Conservation (phyloP, 257 asterid species). For the Salvia hispanica region DNA sequence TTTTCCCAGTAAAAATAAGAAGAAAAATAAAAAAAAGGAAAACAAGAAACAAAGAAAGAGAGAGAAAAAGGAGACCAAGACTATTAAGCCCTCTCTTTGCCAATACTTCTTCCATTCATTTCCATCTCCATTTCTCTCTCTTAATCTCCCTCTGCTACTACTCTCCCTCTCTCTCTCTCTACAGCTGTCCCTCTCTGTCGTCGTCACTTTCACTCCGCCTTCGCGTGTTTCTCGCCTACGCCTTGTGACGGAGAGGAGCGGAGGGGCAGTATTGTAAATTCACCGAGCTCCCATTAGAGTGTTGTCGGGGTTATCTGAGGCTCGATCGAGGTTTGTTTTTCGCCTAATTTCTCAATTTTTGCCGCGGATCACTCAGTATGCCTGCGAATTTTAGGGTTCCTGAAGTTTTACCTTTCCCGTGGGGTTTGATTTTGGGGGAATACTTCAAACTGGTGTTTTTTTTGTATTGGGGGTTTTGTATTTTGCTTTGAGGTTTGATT, state of each 20-base stretch:
- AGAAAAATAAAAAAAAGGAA: not conserved
- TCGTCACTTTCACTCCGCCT: constrained; percentile 28
- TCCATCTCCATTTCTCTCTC: constrained; percentile 32
- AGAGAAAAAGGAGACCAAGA: constrained; percentile 37
- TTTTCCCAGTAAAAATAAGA: not conserved
- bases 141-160: not conserved
- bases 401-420: not conserved
- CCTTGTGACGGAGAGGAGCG: constrained; percentile 20
- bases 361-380: constrained; percentile 34
- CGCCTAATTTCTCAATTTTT: constrained; percentile 28
- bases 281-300: constrained; percentile 20
- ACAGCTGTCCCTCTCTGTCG: constrained; percentile 33
- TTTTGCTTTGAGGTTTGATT: constrained; percentile 1
- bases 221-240: constrained; percentile 27
- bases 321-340: constrained; percentile 57
- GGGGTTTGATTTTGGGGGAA: not conserved
- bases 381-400: constrained; percentile 18
- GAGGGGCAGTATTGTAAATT: constrained; percentile 32
- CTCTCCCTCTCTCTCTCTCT: constrained; percentile 45
- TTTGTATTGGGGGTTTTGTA: not conserved
- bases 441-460: constrained; percentile 5
- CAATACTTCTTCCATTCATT: constrained; percentile 24
- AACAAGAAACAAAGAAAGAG: not conserved
- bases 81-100: constrained; percentile 6
- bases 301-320: constrained; percentile 38